Evolutionary conservation across 2,329 filamentous ascomycete species (phyloP).

Genomic region (Tolypocladium pustulatum): DNA sequence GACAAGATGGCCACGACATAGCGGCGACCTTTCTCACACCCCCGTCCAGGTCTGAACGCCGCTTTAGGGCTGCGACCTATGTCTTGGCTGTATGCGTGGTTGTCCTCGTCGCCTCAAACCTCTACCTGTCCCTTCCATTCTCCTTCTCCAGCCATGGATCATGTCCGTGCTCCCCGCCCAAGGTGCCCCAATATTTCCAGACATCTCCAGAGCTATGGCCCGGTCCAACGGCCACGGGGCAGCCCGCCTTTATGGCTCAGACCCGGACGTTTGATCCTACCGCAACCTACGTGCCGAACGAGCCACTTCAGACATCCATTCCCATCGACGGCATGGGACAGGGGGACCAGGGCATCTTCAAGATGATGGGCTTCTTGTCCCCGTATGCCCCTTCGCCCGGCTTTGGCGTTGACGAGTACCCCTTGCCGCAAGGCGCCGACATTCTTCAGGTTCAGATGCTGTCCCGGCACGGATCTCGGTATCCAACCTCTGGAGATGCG

Average conservation of each 20-base stretch:
- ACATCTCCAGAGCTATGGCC: constrained; percentile 48
- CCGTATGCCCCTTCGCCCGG: constrained; percentile 63
- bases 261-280: constrained; percentile 58
- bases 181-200: constrained; percentile 53
- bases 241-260: constrained; percentile 59
- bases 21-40: constrained; percentile 3
- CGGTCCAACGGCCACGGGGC: constrained; percentile 62
- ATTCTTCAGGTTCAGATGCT: constrained; percentile 64
- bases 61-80: constrained; percentile 18
- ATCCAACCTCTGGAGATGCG: constrained; percentile 52
- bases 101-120: constrained; percentile 24
- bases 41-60: constrained; percentile 12
- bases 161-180: constrained; percentile 21
- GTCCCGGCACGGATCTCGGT: constrained; percentile 62
- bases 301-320: constrained; percentile 59
- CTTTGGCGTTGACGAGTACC: constrained; percentile 64
- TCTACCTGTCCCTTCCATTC: constrained; percentile 24
- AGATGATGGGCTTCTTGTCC: constrained; percentile 54
- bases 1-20: constrained; percentile 6
- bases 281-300: constrained; percentile 55
- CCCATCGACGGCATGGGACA: constrained; percentile 50
- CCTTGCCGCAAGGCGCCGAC: constrained; percentile 53
- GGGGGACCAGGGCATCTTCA: constrained; percentile 56
- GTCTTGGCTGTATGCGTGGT: constrained; percentile 22
- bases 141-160: constrained; percentile 13